Evolutionary conservation across 192 early-diverging fungal species (phyloP).

Genomic region (Coemansia sp.): DNA sequence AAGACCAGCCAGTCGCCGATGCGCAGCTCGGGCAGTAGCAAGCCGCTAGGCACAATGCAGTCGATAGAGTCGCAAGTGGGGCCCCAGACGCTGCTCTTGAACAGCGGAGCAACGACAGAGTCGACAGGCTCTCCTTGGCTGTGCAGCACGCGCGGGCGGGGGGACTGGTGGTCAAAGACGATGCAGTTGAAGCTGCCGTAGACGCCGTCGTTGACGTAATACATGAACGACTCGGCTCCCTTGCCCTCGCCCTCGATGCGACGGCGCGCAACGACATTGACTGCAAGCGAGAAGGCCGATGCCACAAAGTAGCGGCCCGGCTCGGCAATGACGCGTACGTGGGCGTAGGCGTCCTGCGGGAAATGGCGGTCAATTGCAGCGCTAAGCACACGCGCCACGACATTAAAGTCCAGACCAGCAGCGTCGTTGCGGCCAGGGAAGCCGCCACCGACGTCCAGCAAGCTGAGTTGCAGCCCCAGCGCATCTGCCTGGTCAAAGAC

Average conservation of each 20-base stretch:
- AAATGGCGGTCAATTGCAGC: conserved; percentile 79
- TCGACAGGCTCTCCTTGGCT: conserved; percentile 49
- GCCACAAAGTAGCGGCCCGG: conserved; percentile 96
- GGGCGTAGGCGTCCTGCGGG: conserved; percentile 53
- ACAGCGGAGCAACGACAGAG: conserved; percentile 5
- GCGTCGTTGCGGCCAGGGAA: conserved; percentile 82
- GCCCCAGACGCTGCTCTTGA: conserved; percentile 83
- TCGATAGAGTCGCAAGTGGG: conserved; percentile 99
- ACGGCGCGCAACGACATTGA: conserved; percentile 90
- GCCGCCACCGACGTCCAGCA: conserved; percentile 92
- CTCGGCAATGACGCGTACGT: conserved; percentile 93
- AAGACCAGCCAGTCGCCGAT: conserved; percentile 97
- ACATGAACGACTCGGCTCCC: conserved; percentile 56
- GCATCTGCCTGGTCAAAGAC: conserved; percentile 86
- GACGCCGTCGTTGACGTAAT: conserved; percentile 99
- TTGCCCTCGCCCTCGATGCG: conserved; percentile 60
- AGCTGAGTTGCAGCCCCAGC: conserved; percentile 69
- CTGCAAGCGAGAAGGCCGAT: conserved; percentile 90
- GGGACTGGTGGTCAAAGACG: conserved; percentile 91
- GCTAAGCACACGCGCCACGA: conserved; percentile 75
- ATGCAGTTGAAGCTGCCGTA: conserved; percentile 99
- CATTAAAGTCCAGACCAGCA: conserved; percentile 78
- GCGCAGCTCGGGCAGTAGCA: conserved; percentile 74
- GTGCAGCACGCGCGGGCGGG: conserved; percentile 67
- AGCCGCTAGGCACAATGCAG: conserved; percentile 67